Conservation (phyloP, 2,329 filamentous ascomycete species). For the Pyrenophora teres region DNA sequence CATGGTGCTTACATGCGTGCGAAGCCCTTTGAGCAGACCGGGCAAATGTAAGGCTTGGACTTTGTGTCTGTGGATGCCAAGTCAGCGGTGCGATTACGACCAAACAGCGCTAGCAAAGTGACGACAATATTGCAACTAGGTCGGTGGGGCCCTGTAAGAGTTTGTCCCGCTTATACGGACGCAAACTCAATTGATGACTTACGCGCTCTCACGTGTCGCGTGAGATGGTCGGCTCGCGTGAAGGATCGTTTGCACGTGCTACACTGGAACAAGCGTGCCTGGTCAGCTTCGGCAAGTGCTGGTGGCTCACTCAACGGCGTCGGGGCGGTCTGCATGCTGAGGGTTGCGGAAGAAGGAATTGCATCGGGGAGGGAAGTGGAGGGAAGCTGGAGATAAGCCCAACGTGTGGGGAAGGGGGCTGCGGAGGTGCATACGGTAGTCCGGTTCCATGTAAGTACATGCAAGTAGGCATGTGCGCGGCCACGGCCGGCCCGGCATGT, state of each 20-base stretch:
- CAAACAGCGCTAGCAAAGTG: neutral
- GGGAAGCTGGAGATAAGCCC: constrained; percentile 25
- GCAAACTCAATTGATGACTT: constrained; percentile 16
- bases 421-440: constrained; percentile 5
- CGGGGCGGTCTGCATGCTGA: constrained; percentile 26
- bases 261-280: constrained; percentile 52
- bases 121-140: neutral
- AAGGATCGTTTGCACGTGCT: constrained; percentile 59
- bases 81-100: constrained; percentile 13
- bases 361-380: constrained; percentile 31
- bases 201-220: constrained; percentile 59
- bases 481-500: neutral
- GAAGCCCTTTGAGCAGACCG: constrained; percentile 54
- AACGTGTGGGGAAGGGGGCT: constrained; percentile 16
- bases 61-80: constrained; percentile 38
- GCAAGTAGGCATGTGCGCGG: too few relatives aligned
- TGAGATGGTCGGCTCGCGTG: constrained; percentile 58
- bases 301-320: constrained; percentile 10
- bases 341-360: constrained; percentile 11
- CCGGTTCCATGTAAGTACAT: too few relatives aligned
- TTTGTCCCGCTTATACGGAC: neutral
- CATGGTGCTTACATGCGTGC: constrained; percentile 47
- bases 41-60: constrained; percentile 54
- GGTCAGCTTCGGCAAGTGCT: constrained; percentile 24
- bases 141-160: too few relatives aligned